A percentile compares a stretch with the other conserved stretches of the same genome.
These are phyloP conservation scores for Cladosporium halotolerans DNA, from an alignment of 2,329 filamentous ascomycete genomes.

Conservation along the genomic window DNA sequence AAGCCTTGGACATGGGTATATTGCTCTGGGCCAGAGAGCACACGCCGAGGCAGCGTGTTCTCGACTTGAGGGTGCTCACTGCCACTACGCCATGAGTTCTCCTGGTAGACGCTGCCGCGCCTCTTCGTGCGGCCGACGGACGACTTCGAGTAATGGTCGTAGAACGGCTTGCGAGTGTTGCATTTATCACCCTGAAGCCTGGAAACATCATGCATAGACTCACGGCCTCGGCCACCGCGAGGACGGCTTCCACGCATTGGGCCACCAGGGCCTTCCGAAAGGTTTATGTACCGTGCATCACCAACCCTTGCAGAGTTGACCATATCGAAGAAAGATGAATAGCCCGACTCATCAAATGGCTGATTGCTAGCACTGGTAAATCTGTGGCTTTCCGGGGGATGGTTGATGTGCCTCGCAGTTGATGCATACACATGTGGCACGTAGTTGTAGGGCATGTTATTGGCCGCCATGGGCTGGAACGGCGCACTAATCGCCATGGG, in stretches of 20 bases:
- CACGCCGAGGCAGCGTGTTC: constrained; percentile 6
- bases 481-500: too few relatives aligned
- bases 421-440: too few relatives aligned
- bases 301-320: background rate
- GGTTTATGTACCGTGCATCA: constrained; percentile 1
- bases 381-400: background rate
- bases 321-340: background rate
- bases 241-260: background rate
- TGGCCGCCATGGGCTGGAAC: too few relatives aligned
- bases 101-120: background rate
- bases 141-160: background rate
- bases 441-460: too few relatives aligned
- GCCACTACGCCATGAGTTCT: constrained; percentile 6
- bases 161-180: background rate
- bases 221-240: background rate
- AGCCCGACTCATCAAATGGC: background rate
- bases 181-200: background rate
- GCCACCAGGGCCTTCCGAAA: background rate
- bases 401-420: too few relatives aligned
- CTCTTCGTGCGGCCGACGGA: background rate
- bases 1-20: background rate
- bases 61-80: constrained; percentile 6
- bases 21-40: constrained; percentile 7
- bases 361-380: background rate
- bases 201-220: background rate